Evolutionary conservation across 345 rosid genomes (phyloP), one percentile per base, ranked within the genome.

Genomic region (Rubroshorea leprosula): DNA sequence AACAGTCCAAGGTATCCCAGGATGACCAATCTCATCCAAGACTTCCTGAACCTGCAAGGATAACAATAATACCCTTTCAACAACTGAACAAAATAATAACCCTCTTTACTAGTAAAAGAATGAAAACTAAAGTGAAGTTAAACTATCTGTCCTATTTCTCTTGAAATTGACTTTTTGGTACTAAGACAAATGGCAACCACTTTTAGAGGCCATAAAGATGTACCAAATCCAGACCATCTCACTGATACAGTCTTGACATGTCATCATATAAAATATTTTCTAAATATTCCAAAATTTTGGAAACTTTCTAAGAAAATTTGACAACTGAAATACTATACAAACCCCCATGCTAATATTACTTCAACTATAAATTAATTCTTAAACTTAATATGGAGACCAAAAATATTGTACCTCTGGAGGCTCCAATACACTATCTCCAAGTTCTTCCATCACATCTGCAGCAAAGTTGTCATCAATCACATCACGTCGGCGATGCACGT

Each of bases 21-120:
- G 85, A 68, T 78, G 85, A 51, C 96, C 96, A 27, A 89, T 73
- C 79, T 93, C 99, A 63, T 93, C 91, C 78, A 89, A 59, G 71
- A 85, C 84, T 80, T 87, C 97, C 74, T 89, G 91, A 76, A 93
- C 96, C 99, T 93, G 68, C 15, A 29, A n/a, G n/a, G n/a, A n/a
- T n/a, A n/a, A n/a, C n/a, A n/a, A n/a, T n/a, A n/a, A 51, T 15
- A n/a, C 8, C 6, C 23, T 17, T 17, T 22, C 12, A 5, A 1
- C 48, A n/a, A 18, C 39, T 13, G 8, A n/a, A 50, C 17, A 61
- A 23, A 39, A 18, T 25, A 52, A 51, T 16, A 43, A 25, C 26
- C 17, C 35, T 22, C n/a, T n/a, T n/a, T 20, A 49, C 47, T 5
- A 23, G 21, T 31, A 20, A 27, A 48, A 13, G 20, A 23, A 35